A percentile compares a stretch with the other conserved stretches of the same genome.
Conservation (phyloP, 345 rosid genomes). For the Rhizophora apiculata region DNA sequence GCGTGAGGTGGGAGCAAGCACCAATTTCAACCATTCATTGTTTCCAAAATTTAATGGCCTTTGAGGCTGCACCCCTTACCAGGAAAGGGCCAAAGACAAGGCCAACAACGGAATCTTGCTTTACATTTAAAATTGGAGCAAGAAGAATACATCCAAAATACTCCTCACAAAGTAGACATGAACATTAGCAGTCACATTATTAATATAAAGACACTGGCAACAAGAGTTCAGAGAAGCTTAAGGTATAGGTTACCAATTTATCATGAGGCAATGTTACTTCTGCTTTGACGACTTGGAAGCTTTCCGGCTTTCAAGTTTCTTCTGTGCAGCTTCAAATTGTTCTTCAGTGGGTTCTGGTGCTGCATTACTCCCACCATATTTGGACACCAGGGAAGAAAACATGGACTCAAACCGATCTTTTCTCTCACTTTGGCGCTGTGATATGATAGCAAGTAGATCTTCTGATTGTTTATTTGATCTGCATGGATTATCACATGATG, state of each 20-base stretch:
- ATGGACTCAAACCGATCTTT: conserved; percentile 72
- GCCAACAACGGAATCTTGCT: neutral
- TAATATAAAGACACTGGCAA: conserved; percentile 5
- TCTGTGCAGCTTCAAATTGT: conserved; percentile 86
- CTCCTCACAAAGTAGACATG: too few relatives aligned
- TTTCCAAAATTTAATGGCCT: too few relatives aligned
- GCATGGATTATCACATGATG: conserved; percentile 9
- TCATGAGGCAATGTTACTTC: conserved; percentile 22
- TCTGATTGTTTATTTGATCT: conserved; percentile 54
- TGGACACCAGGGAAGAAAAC: conserved; percentile 72
- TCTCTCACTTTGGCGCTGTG: conserved; percentile 61
- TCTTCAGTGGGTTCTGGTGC: conserved; percentile 72
- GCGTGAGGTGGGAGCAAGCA: too few relatives aligned
- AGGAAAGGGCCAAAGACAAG: neutral
- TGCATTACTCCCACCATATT: conserved; percentile 52
- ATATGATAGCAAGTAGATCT: conserved; percentile 56
- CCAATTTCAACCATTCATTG: too few relatives aligned
- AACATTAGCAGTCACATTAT: neutral
- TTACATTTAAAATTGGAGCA: neutral
- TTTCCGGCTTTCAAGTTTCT: conserved; percentile 52
- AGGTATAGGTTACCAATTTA: too few relatives aligned
- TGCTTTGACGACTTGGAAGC: conserved; percentile 43
- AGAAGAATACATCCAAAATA: neutral
- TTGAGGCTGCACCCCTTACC: neutral
- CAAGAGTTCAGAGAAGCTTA: neutral